These are phyloP conservation scores for Musa acuminata DNA, from an alignment of 176 grass and related monocot species.

Conservation along the genomic window DNA sequence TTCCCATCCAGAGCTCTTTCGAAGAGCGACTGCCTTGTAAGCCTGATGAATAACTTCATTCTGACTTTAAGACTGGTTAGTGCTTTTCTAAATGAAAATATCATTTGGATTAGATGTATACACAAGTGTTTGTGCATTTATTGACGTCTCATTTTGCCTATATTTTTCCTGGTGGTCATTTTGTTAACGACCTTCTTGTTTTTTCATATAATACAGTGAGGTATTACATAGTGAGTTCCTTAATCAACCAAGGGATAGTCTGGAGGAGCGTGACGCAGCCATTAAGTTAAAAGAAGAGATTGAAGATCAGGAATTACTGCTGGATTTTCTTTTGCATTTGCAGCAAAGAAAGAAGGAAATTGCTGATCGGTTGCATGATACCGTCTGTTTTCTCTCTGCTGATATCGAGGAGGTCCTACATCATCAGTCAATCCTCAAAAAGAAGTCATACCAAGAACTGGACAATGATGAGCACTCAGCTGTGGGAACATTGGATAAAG, in stretches of 20 bases:
- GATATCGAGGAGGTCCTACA: slow-evolving; percentile 69
- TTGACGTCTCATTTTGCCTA: no score
- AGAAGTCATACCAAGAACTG: slow-evolving; percentile 32
- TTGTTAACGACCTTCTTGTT: no score
- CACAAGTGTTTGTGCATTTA: no score
- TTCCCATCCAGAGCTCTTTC: no score
- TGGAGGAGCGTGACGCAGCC: slow-evolving; percentile 69
- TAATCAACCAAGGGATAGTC: slow-evolving; percentile 56
- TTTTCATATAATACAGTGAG: slow-evolving; percentile 34
- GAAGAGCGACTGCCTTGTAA: no score
- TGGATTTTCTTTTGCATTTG: slow-evolving; percentile 74
- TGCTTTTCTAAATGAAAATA: no score
- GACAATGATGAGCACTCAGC: slow-evolving; percentile 51
- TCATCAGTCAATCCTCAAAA: slow-evolving; percentile 45
- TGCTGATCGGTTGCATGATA: slow-evolving; percentile 58
- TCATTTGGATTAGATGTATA: no score
- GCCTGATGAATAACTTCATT: no score
- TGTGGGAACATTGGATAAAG: slow-evolving; percentile 14
- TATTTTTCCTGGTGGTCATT: no score
- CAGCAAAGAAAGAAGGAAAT: slow-evolving; percentile 78
- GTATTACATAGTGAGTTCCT: slow-evolving; percentile 89
- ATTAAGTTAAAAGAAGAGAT: slow-evolving; percentile 78
- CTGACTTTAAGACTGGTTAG: no score
- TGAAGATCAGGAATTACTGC: slow-evolving; percentile 74
- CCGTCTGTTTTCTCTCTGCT: slow-evolving; percentile 72